Evolutionary conservation across 345 rosid genomes (phyloP).

Genomic region (Aurinia saxatilis): DNA sequence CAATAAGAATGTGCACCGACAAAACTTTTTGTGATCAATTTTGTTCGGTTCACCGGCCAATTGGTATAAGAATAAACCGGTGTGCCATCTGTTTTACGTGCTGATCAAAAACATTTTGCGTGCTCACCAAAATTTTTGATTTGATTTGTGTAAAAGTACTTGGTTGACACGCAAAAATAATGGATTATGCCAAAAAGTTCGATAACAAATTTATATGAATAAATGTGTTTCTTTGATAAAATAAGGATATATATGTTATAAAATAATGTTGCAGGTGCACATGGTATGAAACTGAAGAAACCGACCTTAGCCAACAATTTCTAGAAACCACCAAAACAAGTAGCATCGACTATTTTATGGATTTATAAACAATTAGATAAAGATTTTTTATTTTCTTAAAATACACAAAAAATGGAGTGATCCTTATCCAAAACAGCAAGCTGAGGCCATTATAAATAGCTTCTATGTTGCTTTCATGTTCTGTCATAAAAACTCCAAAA

Average conservation of each 20-base stretch:
- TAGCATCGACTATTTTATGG: no score
- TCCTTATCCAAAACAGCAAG: slow-evolving; percentile 20
- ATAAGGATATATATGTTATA: no score
- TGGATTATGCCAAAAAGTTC: no score
- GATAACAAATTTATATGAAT: no score
- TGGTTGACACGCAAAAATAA: no score
- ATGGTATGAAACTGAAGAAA: neutral
- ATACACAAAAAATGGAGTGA: neutral
- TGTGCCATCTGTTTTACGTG: neutral
- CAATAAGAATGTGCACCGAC: neutral
- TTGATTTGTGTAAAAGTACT: no score
- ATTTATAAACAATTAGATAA: neutral
- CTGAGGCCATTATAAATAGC: slow-evolving; percentile 7
- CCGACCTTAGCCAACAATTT: slow-evolving; percentile 10
- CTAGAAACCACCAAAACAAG: slow-evolving; percentile 18
- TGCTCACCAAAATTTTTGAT: no score
- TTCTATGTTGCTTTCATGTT: neutral
- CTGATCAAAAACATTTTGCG: no score
- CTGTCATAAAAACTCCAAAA: neutral
- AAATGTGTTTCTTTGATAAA: no score
- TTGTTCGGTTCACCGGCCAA: neutral
- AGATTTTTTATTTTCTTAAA: neutral
- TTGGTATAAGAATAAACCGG: neutral
- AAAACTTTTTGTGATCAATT: neutral
- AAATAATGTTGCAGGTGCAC: slow-evolving; percentile 7